These are phyloP conservation scores for Paulownia fortunei DNA, from an alignment of 257 asterid genomes.

Conservation along the genomic window DNA sequence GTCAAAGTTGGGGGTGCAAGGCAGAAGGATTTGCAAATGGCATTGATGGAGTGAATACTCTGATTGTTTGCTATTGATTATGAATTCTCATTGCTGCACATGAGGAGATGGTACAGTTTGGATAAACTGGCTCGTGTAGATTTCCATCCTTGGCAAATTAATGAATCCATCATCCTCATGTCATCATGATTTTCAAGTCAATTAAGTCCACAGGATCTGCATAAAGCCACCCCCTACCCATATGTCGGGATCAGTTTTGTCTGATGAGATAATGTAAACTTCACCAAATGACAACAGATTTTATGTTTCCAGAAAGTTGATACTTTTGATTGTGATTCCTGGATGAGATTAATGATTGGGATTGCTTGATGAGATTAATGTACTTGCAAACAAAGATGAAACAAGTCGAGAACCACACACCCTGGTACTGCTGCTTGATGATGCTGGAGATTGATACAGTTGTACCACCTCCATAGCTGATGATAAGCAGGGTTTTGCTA, in stretches of 20 bases:
- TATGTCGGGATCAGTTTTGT: constrained; percentile 3
- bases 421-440: neutral
- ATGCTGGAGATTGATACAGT: neutral
- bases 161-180: neutral
- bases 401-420: neutral
- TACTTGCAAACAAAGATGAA: neutral
- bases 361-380: neutral
- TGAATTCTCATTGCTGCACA: neutral
- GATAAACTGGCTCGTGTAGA: neutral
- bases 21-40: constrained; percentile 5
- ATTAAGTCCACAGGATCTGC: neutral
- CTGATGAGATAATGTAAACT: neutral
- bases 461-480: neutral
- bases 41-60: neutral
- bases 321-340: neutral
- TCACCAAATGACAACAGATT: neutral
- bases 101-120: neutral
- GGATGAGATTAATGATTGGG: neutral
- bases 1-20: neutral
- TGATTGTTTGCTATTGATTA: neutral
- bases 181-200: constrained; percentile 11
- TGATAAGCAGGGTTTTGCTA: neutral
- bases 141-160: neutral
- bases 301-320: neutral
- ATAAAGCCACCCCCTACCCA: neutral